Evolutionary conservation across 2,329 filamentous ascomycete genomes (phyloP).

Genomic region (Aspergillus sp.): DNA sequence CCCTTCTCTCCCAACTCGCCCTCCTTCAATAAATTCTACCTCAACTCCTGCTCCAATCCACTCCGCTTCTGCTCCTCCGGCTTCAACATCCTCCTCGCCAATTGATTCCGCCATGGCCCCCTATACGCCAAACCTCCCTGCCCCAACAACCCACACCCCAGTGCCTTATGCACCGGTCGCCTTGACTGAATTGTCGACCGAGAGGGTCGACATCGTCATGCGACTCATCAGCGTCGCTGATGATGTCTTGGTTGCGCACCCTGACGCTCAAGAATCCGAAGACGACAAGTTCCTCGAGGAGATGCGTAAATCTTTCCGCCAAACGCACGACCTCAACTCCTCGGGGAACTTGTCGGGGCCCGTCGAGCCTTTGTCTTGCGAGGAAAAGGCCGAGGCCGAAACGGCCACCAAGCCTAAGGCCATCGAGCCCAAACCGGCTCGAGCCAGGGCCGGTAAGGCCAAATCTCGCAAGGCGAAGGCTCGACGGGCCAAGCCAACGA

Average conservation of each 20-base stretch:
- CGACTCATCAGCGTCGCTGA: background rate
- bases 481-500: background rate
- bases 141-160: background rate
- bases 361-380: background rate
- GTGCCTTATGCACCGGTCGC: background rate
- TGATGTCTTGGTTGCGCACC: background rate
- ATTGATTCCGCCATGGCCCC: constrained; percentile 6
- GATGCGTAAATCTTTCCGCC: background rate
- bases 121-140: background rate
- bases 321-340: background rate
- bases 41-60: background rate
- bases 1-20: background rate
- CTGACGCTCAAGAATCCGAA: constrained; percentile 8
- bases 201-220: background rate
- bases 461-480: background rate
- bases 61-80: background rate
- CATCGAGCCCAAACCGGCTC: background rate
- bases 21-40: background rate
- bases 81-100: constrained; percentile 12
- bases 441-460: background rate
- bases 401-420: constrained; percentile 7
- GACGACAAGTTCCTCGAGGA: background rate
- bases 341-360: background rate
- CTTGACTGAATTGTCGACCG: background rate
- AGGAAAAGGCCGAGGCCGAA: constrained; percentile 10